These are phyloP conservation scores for Amanita fuliginea DNA, from an alignment of 768 basidiomycete species.

Conservation along the genomic window DNA sequence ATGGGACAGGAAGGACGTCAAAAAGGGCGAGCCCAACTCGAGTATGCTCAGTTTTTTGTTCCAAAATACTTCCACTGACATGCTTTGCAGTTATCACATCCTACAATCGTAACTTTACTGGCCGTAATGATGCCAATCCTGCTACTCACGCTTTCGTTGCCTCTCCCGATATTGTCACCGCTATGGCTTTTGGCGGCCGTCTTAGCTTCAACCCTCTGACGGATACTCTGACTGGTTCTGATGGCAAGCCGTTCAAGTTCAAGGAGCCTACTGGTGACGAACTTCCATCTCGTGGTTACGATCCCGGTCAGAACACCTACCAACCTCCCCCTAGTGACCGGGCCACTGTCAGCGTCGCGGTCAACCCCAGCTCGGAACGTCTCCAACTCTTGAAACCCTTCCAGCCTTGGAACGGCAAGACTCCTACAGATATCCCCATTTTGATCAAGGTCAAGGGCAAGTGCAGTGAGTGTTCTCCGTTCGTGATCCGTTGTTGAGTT, in stretches of 20 bases:
- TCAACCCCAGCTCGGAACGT: slow-evolving; percentile 77
- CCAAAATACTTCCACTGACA: neutral
- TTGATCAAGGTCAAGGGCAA: slow-evolving; percentile 99
- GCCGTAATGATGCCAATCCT: slow-evolving; percentile 98
- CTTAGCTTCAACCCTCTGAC: slow-evolving; percentile 96
- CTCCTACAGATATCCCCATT: slow-evolving; percentile 78
- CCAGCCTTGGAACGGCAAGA: slow-evolving; percentile 88
- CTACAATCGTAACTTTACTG: slow-evolving; percentile 99
- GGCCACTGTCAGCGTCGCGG: slow-evolving; percentile 73
- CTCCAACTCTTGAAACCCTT: slow-evolving; percentile 88
- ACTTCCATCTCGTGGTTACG: slow-evolving; percentile 92
- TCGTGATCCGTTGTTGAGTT: neutral
- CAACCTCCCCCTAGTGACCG: slow-evolving; percentile 88
- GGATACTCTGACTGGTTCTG: slow-evolving; percentile 76
- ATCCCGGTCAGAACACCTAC: slow-evolving; percentile 96
- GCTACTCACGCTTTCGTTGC: slow-evolving; percentile 96
- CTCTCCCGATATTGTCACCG: slow-evolving; percentile 92
- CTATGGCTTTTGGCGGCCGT: slow-evolving; percentile 88
- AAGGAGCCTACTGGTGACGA: slow-evolving; percentile 84
- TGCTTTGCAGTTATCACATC: slow-evolving; percentile 78
- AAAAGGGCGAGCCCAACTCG: slow-evolving; percentile 95
- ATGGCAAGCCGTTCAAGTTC: slow-evolving; percentile 98
- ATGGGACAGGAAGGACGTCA: slow-evolving; percentile 95
- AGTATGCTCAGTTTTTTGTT: slow-evolving; percentile 39
- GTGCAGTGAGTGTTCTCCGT: slow-evolving; percentile 62